Evolutionary conservation across 768 basidiomycete species (phyloP), one percentile per base, ranked within the genome.

Genomic region (Ramaria sp.): DNA sequence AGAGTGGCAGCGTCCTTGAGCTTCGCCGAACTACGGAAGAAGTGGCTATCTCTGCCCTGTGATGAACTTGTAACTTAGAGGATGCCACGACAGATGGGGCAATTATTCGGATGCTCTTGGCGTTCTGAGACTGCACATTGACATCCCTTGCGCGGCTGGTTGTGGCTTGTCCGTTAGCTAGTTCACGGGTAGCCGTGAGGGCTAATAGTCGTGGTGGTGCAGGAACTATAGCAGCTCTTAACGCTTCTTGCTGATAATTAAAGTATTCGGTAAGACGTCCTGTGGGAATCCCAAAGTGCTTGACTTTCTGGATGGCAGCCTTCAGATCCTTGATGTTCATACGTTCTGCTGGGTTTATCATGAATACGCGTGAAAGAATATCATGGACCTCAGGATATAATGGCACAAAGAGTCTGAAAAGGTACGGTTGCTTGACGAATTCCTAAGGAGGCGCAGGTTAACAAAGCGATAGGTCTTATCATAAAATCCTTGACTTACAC

Each of bases 401-500:
- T 89, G 88, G 60, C 76, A 78, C 52, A 15, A 41, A n/a, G 5
- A 20, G 20, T 41, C 22, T 32, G 25, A 47, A 24, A 22, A 47
- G n/a, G 20, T 45, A 58, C 8, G 58, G 57, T 34, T 48, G 64
- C 53, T 64, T 66, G 56, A 64, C 55, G 12, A 62, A 61, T 34
- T 75, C 65, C 45, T 47, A 24, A 22, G 22, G 24, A 75, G 76
- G 59, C 80, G 76, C 49, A 74, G 72, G 37, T 76, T 70, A 42
- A 79, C 78, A 56, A 77, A 70, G 13, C 73, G 73, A n/a, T 69
- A 68, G 60, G 77, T 79, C 61, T 77, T 72, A 48, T 90, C 73
- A 63, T 86, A 88, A 66, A 92, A 92, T 67, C 91, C 76, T 48
- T 88, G 86, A 54, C 53, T n/a, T 18, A 24, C 25, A n/a, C 18